Percentiles rank a stretch among this genome's conserved stretches.
phyloP scores from a whole-genome alignment of 108 stramenopile species.

The Chaetoceros muelleri region DNA sequence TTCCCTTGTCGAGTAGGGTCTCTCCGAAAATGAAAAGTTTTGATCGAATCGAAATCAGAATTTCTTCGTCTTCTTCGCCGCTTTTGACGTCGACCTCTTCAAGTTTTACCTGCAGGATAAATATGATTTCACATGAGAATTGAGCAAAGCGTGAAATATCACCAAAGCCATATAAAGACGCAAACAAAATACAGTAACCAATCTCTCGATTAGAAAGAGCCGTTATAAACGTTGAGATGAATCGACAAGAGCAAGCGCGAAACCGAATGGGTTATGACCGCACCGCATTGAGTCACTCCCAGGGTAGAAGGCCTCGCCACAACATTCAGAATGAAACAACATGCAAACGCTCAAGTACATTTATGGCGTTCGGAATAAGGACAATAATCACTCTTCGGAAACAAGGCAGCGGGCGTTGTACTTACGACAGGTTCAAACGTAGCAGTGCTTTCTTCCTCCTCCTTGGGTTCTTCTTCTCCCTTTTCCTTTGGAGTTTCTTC shows the following conservation, averaged over 20 bases:
- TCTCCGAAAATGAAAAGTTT: constrained; percentile 97
- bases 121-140: neutral
- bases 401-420: neutral
- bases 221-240: neutral
- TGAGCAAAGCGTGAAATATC: neutral
- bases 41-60: constrained; percentile 61
- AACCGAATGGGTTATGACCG: no score
- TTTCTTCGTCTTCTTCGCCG: constrained; percentile 96
- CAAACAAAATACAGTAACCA: neutral
- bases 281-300: no score
- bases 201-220: neutral
- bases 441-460: constrained; percentile 85
- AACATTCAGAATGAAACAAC: no score
- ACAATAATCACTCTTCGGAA: neutral
- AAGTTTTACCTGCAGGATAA: constrained; percentile 75
- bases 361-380: no score
- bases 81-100: constrained; percentile 97
- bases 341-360: no score
- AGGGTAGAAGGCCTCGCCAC: no score
- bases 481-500: constrained; percentile 5
- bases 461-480: constrained; percentile 30
- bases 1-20: constrained; percentile 94
- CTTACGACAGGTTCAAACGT: constrained; percentile 85
- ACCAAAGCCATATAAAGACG: neutral
- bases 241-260: constrained; percentile 6